Evolutionary conservation across 139 green algal genomes (phyloP).

Genomic region (Zygnema cylindricum): DNA sequence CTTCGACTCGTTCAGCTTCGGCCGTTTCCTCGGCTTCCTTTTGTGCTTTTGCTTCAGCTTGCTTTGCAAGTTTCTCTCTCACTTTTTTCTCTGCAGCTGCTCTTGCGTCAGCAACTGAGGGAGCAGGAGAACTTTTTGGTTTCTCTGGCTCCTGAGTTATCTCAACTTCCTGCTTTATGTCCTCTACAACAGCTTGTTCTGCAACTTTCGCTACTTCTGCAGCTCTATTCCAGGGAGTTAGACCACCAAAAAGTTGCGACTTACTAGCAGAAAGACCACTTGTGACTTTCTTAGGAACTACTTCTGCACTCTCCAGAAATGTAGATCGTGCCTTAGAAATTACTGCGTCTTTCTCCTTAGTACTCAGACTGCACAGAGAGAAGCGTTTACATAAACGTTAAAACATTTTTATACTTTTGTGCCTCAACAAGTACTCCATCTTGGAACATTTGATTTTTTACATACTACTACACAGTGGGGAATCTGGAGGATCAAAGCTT

Average conservation of each 20-base stretch:
- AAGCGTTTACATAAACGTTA: too few relatives aligned
- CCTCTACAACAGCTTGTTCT: constrained; percentile 27
- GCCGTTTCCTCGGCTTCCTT: background rate
- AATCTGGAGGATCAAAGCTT: too few relatives aligned
- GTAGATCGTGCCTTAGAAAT: constrained; percentile 8
- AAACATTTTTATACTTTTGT: too few relatives aligned
- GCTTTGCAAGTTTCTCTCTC: constrained; percentile 18
- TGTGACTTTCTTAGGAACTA: constrained; percentile 2
- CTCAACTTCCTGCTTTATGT: background rate
- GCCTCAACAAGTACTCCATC: too few relatives aligned
- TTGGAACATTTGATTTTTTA: too few relatives aligned
- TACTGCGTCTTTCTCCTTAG: constrained; percentile 36
- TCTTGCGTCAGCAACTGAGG: constrained; percentile 30
- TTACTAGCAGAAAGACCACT: background rate
- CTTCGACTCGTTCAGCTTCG: constrained; percentile 38
- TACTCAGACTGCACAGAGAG: constrained; percentile 47
- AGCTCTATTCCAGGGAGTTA: constrained; percentile 17
- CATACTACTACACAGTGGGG: too few relatives aligned
- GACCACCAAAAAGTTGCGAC: constrained; percentile 12
- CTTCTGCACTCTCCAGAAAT: constrained; percentile 1
- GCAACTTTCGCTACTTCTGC: constrained; percentile 37
- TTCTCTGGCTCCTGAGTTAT: background rate
- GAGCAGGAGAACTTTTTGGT: background rate
- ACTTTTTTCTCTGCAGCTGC: constrained; percentile 28
- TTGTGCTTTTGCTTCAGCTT: constrained; percentile 32